phyloP scores from a whole-genome alignment of 176 grass and related monocot species.

The Lolium rigidum region DNA sequence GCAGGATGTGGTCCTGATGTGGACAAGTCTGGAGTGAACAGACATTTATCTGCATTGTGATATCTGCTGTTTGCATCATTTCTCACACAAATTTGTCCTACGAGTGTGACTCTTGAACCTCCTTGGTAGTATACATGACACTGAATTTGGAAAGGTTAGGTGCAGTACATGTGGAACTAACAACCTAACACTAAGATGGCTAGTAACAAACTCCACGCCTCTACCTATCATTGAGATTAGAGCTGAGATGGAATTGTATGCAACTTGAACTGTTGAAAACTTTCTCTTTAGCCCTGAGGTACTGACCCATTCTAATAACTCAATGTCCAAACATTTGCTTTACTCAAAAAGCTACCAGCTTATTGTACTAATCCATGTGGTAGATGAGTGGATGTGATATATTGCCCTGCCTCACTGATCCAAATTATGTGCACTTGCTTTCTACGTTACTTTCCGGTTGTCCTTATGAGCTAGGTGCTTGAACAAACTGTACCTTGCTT shows the following conservation, averaged over 20 bases:
- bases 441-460: background rate
- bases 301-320: background rate
- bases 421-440: slow-evolving; percentile 15
- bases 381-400: slow-evolving; percentile 17
- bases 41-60: no score
- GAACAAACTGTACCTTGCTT: background rate
- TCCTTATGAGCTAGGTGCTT: background rate
- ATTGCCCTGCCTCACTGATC: background rate
- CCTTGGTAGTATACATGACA: no score
- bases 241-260: background rate
- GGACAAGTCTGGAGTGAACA: no score
- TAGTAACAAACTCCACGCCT: background rate
- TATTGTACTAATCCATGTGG: background rate
- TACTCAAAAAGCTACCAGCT: background rate
- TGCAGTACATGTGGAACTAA: no score
- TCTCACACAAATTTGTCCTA: no score
- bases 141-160: no score
- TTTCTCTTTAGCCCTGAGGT: background rate
- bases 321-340: background rate
- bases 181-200: no score
- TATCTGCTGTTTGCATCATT: no score
- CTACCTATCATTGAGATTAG: background rate
- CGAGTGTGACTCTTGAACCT: no score
- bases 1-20: no score
- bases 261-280: background rate